Percentiles rank a stretch among this genome's conserved stretches.
phyloP scores from a whole-genome alignment of 2,329 filamentous ascomycete species.

The Xylaria hypoxylon region DNA sequence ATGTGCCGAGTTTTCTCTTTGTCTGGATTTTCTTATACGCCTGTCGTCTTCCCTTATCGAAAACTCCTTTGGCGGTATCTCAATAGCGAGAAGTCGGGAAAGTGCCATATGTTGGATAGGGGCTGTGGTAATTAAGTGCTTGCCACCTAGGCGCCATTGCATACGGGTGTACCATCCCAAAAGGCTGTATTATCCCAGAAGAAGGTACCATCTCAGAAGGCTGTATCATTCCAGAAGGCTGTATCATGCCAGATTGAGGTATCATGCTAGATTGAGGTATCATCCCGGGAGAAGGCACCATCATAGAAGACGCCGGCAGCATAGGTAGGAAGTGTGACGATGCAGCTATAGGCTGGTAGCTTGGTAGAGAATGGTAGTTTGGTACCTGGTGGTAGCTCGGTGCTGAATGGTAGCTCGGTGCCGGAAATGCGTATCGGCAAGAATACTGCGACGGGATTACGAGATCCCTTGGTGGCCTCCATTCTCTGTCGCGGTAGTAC shows the following conservation, averaged over 20 bases:
- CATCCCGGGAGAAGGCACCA: background rate
- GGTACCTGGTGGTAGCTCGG: background rate
- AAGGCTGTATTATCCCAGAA: background rate
- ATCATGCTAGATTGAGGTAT: background rate
- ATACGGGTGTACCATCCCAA: background rate
- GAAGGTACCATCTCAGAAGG: background rate
- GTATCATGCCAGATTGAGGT: background rate
- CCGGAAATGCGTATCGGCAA: background rate
- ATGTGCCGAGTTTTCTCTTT: too few species aligned
- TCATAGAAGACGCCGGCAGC: background rate
- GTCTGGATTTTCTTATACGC: background rate
- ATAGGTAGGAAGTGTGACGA: background rate
- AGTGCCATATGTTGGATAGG: background rate
- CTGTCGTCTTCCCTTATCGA: background rate
- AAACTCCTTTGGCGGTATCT: background rate
- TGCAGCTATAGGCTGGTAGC: constrained; percentile 12
- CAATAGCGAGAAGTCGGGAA: background rate
- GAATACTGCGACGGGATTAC: constrained; percentile 5
- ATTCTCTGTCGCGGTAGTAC: constrained; percentile 23
- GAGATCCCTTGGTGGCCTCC: constrained; percentile 29
- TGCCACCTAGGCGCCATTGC: background rate
- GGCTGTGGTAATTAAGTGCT: constrained; percentile 1
- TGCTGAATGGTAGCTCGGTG: background rate
- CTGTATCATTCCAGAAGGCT: background rate
- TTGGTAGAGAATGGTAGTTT: background rate